Conservation (phyloP, 2,329 filamentous ascomycete genomes). For the Xylaria sp. region DNA sequence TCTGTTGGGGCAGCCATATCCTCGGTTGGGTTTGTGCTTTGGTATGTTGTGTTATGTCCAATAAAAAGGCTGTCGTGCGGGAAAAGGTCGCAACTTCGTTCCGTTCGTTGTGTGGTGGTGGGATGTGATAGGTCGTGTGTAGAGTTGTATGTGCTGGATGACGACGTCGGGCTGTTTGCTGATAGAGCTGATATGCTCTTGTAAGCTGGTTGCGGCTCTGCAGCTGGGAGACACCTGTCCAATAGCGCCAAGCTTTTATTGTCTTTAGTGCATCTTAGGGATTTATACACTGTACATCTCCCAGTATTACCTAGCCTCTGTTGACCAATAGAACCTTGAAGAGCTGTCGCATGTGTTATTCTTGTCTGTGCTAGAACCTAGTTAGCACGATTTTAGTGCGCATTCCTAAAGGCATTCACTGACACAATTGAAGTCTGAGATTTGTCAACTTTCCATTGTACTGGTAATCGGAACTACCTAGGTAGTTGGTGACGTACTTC, state of each 20-base stretch:
- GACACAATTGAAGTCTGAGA: too few species aligned
- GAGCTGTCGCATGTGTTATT: constrained; percentile 11
- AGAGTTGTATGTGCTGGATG: constrained; percentile 19
- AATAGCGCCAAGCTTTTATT: neutral
- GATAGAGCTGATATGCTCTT: constrained; percentile 10
- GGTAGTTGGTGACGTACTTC: neutral
- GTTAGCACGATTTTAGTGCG: neutral
- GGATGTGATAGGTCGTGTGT: neutral
- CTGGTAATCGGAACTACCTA: neutral
- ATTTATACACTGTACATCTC: neutral
- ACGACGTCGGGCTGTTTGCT: constrained; percentile 23
- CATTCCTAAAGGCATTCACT: too few species aligned
- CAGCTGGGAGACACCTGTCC: constrained; percentile 31
- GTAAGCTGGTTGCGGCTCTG: constrained; percentile 14
- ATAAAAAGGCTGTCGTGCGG: neutral
- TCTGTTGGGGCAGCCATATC: constrained; percentile 45
- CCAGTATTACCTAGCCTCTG: neutral
- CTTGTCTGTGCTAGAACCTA: neutral
- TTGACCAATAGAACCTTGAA: constrained; percentile 16
- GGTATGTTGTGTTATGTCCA: neutral
- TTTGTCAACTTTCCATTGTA: neutral
- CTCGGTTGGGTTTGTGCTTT: constrained; percentile 7
- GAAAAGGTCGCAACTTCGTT: neutral
- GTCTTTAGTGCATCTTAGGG: neutral
- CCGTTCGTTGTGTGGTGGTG: neutral